These are phyloP conservation scores for Cercospora zeae-maydis DNA, from an alignment of 2,329 filamentous ascomycete genomes.

Conservation along the genomic window DNA sequence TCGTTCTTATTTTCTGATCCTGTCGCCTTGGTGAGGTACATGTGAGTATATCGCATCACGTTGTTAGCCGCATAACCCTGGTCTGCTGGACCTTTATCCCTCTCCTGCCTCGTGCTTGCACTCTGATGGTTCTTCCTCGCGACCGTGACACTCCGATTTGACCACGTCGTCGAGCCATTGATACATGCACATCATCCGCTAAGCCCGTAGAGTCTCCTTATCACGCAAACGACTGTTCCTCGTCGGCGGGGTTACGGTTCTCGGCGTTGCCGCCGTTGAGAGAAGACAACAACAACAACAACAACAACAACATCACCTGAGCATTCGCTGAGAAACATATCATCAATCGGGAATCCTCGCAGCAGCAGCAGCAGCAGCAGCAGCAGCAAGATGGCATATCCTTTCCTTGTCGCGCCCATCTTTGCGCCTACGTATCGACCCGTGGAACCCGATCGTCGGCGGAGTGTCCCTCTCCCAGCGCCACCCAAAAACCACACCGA, in stretches of 20 bases:
- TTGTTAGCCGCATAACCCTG: background rate
- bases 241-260: background rate
- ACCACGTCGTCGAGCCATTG: background rate
- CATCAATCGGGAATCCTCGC: background rate
- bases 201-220: background rate
- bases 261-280: background rate
- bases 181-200: background rate
- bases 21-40: background rate
- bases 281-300: background rate
- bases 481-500: background rate
- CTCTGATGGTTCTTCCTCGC: background rate
- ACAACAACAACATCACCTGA: background rate
- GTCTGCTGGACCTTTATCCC: background rate
- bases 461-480: slow-evolving; percentile 3
- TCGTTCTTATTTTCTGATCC: background rate
- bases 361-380: background rate
- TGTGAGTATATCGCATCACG: background rate
- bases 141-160: background rate
- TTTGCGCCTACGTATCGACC: background rate
- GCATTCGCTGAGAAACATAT: background rate
- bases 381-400: background rate
- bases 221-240: background rate
- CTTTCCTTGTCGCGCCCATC: slow-evolving; percentile 9
- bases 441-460: background rate
- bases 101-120: background rate